Percentiles rank a stretch among this genome's conserved stretches.
Evolutionary conservation across 345 rosid genomes (phyloP).

Genomic region (Tarenaya hassleriana): DNA sequence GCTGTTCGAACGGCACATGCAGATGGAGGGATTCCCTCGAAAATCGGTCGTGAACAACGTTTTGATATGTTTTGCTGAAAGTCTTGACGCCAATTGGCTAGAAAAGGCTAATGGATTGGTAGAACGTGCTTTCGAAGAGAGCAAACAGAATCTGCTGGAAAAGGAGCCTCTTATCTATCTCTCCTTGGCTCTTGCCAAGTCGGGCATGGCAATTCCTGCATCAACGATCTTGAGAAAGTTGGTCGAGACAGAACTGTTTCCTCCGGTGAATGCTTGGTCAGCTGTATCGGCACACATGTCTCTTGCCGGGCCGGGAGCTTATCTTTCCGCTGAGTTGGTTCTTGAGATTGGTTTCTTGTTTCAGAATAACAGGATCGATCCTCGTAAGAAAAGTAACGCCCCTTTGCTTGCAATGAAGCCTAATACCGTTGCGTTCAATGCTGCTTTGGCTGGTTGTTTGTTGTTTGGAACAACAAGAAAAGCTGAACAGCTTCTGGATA

Average conservation of each 20-base stretch:
- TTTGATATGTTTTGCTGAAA: constrained; percentile 47
- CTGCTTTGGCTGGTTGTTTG: constrained; percentile 77
- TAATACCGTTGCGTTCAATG: constrained; percentile 53
- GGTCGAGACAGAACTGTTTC: constrained; percentile 60
- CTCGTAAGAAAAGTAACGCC: constrained; percentile 74
- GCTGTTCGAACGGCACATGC: constrained; percentile 64
- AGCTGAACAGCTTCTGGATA: constrained; percentile 80
- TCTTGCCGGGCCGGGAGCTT: constrained; percentile 58
- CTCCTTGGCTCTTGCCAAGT: constrained; percentile 65
- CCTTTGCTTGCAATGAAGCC: constrained; percentile 89
- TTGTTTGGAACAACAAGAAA: constrained; percentile 77
- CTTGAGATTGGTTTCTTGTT: constrained; percentile 81
- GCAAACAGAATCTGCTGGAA: constrained; percentile 71
- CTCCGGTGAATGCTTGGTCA: constrained; percentile 78
- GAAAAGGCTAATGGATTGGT: constrained; percentile 58
- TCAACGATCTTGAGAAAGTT: constrained; percentile 73
- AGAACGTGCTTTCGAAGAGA: constrained; percentile 60
- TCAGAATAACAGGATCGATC: constrained; percentile 68
- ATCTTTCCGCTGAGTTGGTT: constrained; percentile 77
- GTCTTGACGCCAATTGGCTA: constrained; percentile 54
- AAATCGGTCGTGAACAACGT: constrained; percentile 60
- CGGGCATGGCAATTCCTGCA: constrained; percentile 58
- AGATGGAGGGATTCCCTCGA: constrained; percentile 78
- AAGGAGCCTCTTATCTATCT: constrained; percentile 70
- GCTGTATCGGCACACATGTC: constrained; percentile 69